Evolutionary conservation across 495 filamentous ascomycete genomes (phyloP).

Genomic region (Haplographium delicatum): DNA sequence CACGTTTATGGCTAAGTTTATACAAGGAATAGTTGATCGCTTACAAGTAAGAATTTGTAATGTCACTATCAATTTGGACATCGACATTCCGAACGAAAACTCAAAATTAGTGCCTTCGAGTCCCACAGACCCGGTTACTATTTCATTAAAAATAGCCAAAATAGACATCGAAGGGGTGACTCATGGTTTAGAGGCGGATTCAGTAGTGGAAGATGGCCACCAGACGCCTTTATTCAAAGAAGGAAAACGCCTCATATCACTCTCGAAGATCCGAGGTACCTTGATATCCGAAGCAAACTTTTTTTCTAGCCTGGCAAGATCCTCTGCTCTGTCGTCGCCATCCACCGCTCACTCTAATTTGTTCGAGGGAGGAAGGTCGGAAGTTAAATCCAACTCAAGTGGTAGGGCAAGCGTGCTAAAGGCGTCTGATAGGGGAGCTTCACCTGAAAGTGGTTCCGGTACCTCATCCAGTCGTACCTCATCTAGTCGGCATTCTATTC

Average conservation of each 20-base stretch:
- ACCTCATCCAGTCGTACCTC: conserved; percentile 9
- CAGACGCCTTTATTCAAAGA: conserved; percentile 34
- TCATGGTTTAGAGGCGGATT: conserved; percentile 13
- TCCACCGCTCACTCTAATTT: conserved; percentile 20
- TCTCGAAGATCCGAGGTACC: conserved; percentile 57
- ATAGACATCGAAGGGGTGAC: conserved; percentile 65
- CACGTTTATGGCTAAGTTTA: conserved; percentile 71
- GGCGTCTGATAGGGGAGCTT: conserved; percentile 8
- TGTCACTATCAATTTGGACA: conserved; percentile 52
- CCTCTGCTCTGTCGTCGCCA: conserved; percentile 59
- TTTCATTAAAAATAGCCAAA: conserved; percentile 60
- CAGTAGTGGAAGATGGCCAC: conserved; percentile 26
- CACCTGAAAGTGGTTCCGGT: conserved; percentile 9
- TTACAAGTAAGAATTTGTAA: conserved; percentile 62
- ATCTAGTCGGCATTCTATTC: too few relatives aligned
- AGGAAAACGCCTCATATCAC: conserved; percentile 59
- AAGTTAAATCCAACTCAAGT: conserved; percentile 5
- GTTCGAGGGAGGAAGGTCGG: conserved; percentile 10
- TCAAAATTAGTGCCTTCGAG: conserved; percentile 26
- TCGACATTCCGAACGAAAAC: conserved; percentile 59
- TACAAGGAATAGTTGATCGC: conserved; percentile 78
- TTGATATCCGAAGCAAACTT: conserved; percentile 69
- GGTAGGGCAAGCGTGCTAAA: conserved; percentile 4
- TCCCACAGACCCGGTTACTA: conserved; percentile 49
- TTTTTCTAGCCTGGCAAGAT: conserved; percentile 60